These are phyloP conservation scores for Mortierella sp. DNA, from an alignment of 371 early-diverging fungal genomes.

Conservation along the genomic window DNA sequence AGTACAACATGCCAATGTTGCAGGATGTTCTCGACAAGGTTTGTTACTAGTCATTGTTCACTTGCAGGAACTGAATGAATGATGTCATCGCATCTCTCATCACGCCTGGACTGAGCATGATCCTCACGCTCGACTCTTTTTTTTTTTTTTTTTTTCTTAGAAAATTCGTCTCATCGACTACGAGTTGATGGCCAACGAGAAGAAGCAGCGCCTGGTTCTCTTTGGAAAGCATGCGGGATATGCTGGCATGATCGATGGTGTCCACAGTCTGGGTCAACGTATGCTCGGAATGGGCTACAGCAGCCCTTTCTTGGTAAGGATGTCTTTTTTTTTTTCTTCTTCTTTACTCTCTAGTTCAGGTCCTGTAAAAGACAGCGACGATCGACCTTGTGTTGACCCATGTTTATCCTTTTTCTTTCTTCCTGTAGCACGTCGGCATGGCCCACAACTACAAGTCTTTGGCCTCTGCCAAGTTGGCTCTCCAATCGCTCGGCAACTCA, in stretches of 20 bases:
- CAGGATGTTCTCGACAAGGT: constrained; percentile 89
- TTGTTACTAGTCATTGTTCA: background rate
- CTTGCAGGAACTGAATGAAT: background rate
- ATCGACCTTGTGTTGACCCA: background rate
- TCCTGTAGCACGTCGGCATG: constrained; percentile 76
- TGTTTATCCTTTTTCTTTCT: background rate
- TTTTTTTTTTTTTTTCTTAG: constrained; percentile 48
- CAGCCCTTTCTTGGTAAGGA: constrained; percentile 89
- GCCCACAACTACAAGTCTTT: constrained; percentile 88
- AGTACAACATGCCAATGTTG: constrained; percentile 93
- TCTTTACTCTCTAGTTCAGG: background rate
- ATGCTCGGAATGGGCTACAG: constrained; percentile 92
- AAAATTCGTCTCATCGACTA: constrained; percentile 94
- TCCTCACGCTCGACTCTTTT: background rate
- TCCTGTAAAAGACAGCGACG: too few species aligned
- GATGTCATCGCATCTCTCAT: too few species aligned
- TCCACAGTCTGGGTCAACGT: constrained; percentile 93
- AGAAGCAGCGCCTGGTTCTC: constrained; percentile 84
- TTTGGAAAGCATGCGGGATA: constrained; percentile 96
- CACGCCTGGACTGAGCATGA: constrained; percentile 14
- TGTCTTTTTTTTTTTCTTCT: background rate
- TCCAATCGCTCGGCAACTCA: constrained; percentile 79
- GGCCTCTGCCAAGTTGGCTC: constrained; percentile 79
- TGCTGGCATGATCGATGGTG: constrained; percentile 95
- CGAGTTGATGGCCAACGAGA: constrained; percentile 89